Percentiles rank a stretch among this genome's conserved stretches.
Evolutionary conservation across 768 basidiomycete species (phyloP).

Genomic region (Exidia glandulosa): DNA sequence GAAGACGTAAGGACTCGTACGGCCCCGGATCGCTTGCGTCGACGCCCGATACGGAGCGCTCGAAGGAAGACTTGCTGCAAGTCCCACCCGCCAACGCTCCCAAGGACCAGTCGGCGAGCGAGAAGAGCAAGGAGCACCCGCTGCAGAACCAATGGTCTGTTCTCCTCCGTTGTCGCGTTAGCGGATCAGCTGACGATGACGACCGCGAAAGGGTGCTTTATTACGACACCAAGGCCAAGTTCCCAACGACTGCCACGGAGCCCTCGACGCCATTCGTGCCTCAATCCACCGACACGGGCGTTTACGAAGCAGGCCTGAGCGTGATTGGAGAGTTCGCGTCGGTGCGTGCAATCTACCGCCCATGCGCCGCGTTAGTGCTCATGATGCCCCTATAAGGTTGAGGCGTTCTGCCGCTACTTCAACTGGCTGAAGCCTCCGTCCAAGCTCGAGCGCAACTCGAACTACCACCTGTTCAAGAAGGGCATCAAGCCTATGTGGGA

Average conservation of each 20-base stretch:
- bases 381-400: slow-evolving; percentile 25
- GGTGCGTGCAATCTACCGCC: slow-evolving; percentile 19
- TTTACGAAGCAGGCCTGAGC: slow-evolving; percentile 79
- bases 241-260: slow-evolving; percentile 27
- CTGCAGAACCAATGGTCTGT: slow-evolving; percentile 73
- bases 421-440: slow-evolving; percentile 92
- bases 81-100: slow-evolving; percentile 54
- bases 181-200: background rate
- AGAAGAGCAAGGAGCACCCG: slow-evolving; percentile 68
- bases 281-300: slow-evolving; percentile 42
- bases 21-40: slow-evolving; percentile 14
- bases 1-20: slow-evolving; percentile 46
- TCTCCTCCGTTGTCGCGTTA: background rate
- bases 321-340: slow-evolving; percentile 85
- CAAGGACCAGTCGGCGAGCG: slow-evolving; percentile 64
- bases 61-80: background rate
- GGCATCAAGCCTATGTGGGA: slow-evolving; percentile 98
- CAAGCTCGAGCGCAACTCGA: slow-evolving; percentile 77
- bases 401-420: slow-evolving; percentile 83
- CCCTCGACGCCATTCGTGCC: slow-evolving; percentile 14
- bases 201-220: slow-evolving; percentile 61
- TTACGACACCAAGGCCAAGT: slow-evolving; percentile 76
- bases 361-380: background rate
- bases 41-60: background rate
- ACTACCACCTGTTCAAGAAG: slow-evolving; percentile 91